Conservation (phyloP, 768 basidiomycete genomes). For the Tylopilus rubrobrunneus region DNA sequence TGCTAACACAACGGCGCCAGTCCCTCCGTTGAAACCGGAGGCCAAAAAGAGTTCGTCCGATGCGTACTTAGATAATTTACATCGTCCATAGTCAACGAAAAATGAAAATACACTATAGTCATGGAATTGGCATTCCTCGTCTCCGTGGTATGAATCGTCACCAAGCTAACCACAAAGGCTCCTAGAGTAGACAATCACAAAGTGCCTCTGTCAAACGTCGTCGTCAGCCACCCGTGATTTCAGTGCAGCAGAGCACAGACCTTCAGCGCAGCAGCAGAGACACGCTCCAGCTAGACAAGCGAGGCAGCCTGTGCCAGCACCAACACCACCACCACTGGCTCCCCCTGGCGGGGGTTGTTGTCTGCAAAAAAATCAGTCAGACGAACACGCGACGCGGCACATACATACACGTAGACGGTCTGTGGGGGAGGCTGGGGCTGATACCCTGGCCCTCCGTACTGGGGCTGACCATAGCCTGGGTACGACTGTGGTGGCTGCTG, state of each 20-base stretch:
- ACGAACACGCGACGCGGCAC: not conserved
- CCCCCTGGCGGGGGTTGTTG: slow-evolving; percentile 39
- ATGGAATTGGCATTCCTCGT: slow-evolving; percentile 9
- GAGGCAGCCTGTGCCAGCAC: slow-evolving; percentile 34
- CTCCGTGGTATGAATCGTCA: slow-evolving; percentile 16
- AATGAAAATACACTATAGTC: slow-evolving; percentile 15
- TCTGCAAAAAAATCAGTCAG: slow-evolving; percentile 22
- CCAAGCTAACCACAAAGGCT: slow-evolving; percentile 1
- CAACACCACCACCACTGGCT: slow-evolving; percentile 15
- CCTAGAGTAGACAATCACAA: slow-evolving; percentile 65
- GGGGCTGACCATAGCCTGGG: slow-evolving; percentile 39
- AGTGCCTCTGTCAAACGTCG: slow-evolving; percentile 46
- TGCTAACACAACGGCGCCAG: too few relatives aligned
- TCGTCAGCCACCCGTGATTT: slow-evolving; percentile 22
- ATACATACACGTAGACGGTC: slow-evolving; percentile 73
- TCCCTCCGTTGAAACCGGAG: slow-evolving; percentile 37
- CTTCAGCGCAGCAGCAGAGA: slow-evolving; percentile 51
- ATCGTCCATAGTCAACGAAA: slow-evolving; percentile 13
- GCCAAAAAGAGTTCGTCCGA: slow-evolving; percentile 21
- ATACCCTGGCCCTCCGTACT: slow-evolving; percentile 31
- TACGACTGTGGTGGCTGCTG: slow-evolving; percentile 74
- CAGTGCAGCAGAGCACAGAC: slow-evolving; percentile 30
- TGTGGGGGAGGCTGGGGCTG: slow-evolving; percentile 73
- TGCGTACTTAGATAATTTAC: slow-evolving; percentile 27
- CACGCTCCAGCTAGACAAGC: slow-evolving; percentile 48